Evolutionary conservation across 805 yeast species (phyloP).

Genomic region (Wickerhamomyces ciferrii): DNA sequence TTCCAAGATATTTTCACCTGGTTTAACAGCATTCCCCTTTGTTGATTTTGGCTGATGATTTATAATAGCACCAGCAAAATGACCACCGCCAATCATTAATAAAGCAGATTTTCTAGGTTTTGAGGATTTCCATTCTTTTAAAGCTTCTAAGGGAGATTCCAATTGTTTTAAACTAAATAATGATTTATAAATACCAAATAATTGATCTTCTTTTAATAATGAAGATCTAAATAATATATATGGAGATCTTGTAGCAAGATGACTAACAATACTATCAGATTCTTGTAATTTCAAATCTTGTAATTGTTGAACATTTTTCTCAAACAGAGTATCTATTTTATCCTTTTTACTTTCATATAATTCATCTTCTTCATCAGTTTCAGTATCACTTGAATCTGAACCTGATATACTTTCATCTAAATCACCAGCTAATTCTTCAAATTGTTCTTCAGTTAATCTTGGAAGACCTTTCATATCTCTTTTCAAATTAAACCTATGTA

Average conservation of each 20-base stretch:
- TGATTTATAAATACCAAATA: slow-evolving; percentile 66
- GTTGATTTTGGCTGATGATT: slow-evolving; percentile 58
- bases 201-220: slow-evolving; percentile 36
- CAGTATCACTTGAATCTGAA: slow-evolving; percentile 37
- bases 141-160: slow-evolving; percentile 42
- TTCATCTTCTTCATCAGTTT: slow-evolving; percentile 20
- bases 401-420: slow-evolving; percentile 60
- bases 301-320: slow-evolving; percentile 13
- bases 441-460: slow-evolving; percentile 49
- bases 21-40: slow-evolving; percentile 49
- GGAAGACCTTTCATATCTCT: slow-evolving; percentile 40
- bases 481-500: slow-evolving; percentile 55
- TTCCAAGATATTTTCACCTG: slow-evolving; percentile 43
- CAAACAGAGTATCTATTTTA: slow-evolving; percentile 15
- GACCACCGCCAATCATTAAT: slow-evolving; percentile 96
- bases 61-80: slow-evolving; percentile 92
- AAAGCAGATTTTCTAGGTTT: slow-evolving; percentile 55
- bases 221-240: slow-evolving; percentile 51
- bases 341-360: slow-evolving; percentile 6
- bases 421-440: slow-evolving; percentile 47
- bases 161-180: slow-evolving; percentile 42
- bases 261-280: slow-evolving; percentile 35
- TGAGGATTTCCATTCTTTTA: slow-evolving; percentile 32
- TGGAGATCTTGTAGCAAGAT: slow-evolving; percentile 68
- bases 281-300: slow-evolving; percentile 17